Conservation (phyloP, 306 rosid species). For the Neltuma alba region DNA sequence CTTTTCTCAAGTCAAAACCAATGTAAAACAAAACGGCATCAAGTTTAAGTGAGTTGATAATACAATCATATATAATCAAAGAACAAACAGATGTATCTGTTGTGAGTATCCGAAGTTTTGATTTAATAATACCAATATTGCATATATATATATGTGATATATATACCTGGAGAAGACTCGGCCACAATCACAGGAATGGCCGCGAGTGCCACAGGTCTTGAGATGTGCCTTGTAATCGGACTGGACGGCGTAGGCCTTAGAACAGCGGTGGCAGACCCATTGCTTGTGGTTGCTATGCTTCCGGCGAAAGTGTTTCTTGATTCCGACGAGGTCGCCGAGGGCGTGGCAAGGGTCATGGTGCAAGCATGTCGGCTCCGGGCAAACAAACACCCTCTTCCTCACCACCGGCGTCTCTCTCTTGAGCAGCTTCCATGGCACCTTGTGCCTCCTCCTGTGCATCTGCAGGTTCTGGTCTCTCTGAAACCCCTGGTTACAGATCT, state of each 20-base stretch:
- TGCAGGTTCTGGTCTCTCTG: conserved; percentile 64
- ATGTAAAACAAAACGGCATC: conserved; percentile 33
- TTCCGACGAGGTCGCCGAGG: conserved; percentile 96
- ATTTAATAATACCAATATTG: too few relatives aligned
- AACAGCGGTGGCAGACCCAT: conserved; percentile 90
- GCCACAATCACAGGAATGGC: conserved; percentile 97
- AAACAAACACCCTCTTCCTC: conserved; percentile 7
- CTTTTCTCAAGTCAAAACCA: conserved; percentile 57
- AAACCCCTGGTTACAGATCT: conserved; percentile 23
- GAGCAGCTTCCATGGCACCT: conserved; percentile 22
- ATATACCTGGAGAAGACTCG: conserved; percentile 97
- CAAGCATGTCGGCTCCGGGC: conserved; percentile 17
- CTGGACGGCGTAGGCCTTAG: conserved; percentile 92
- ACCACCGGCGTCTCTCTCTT: conserved; percentile 21
- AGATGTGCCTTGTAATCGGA: conserved; percentile 98
- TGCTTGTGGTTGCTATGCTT: conserved; percentile 93
- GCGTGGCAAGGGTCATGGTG: conserved; percentile 42
- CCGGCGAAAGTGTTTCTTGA: conserved; percentile 90
- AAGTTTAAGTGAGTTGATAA: conserved; percentile 9
- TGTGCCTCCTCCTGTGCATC: conserved; percentile 64
- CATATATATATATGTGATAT: too few relatives aligned
- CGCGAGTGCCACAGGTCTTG: conserved; percentile 94
- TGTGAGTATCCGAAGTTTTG: too few relatives aligned
- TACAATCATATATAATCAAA: neutral
- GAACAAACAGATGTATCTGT: neutral